Evolutionary conservation across 768 basidiomycete species (phyloP).

Genomic region (Phallus indusiatus): DNA sequence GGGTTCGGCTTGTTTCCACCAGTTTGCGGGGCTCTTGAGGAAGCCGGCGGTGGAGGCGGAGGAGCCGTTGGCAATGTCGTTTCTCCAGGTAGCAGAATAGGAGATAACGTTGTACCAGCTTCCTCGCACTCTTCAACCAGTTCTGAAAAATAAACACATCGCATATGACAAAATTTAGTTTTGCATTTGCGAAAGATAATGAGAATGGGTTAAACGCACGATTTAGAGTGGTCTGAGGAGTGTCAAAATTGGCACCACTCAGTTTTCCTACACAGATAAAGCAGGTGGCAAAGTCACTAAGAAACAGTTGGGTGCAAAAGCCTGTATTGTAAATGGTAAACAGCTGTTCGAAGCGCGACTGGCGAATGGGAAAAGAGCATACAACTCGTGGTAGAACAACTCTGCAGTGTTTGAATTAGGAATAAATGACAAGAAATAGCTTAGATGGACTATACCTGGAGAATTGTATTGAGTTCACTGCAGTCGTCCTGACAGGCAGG

Average conservation of each 20-base stretch:
- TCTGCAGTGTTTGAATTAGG: not conserved
- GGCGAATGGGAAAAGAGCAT: not conserved
- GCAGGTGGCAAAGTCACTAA: not conserved
- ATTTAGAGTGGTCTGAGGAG: not conserved
- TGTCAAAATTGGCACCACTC: not conserved
- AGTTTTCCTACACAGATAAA: not conserved
- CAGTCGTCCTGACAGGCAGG: not conserved
- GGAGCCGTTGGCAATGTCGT: not conserved
- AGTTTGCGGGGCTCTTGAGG: too few species aligned
- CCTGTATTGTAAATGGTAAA: not conserved
- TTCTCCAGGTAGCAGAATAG: not conserved
- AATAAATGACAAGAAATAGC: not conserved
- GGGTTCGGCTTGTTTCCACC: not conserved
- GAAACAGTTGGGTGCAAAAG: not conserved
- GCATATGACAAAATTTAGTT: not conserved
- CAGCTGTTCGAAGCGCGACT: not conserved
- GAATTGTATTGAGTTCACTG: not conserved
- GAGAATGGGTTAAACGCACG: not conserved
- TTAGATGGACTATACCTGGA: not conserved
- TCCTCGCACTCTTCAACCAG: not conserved
- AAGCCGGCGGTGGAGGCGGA: not conserved
- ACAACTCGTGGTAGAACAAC: not conserved
- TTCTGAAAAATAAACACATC: not conserved
- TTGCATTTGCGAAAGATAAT: not conserved
- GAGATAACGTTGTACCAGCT: not conserved